Conservation (phyloP, 164 flowering plant species). For the Piper longum region DNA sequence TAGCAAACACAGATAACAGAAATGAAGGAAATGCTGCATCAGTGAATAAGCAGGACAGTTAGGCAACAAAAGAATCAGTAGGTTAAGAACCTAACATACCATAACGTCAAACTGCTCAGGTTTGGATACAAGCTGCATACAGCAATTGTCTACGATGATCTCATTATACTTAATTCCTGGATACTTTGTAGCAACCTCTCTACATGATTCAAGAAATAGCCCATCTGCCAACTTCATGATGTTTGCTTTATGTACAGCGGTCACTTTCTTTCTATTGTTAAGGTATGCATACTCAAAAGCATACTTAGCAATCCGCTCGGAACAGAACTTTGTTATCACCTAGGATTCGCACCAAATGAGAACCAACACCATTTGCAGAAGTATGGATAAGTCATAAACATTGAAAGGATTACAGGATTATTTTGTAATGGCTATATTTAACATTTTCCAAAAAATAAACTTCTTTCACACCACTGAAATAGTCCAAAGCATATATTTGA, state of each 20-base stretch:
- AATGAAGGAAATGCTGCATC: background rate
- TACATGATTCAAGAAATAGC: constrained; percentile 80
- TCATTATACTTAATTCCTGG: constrained; percentile 80
- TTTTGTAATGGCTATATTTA: background rate
- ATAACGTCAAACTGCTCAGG: constrained; percentile 98
- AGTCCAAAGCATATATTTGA: no score
- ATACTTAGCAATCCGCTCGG: constrained; percentile 81
- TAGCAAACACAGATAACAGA: background rate
- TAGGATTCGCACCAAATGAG: constrained; percentile 21
- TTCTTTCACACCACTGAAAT: background rate
- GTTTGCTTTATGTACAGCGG: constrained; percentile 97
- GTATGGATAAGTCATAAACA: no score
- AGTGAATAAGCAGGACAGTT: background rate
- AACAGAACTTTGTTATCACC: constrained; percentile 96
- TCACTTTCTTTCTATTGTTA: constrained; percentile 83
- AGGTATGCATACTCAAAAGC: constrained; percentile 87
- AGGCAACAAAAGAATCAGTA: background rate
- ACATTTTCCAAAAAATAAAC: background rate
- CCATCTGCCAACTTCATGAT: constrained; percentile 98
- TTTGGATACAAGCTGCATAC: constrained; percentile 95
- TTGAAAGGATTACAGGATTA: background rate
- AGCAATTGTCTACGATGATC: constrained; percentile 90
- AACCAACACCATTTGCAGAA: background rate
- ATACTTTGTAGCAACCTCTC: constrained; percentile 75
- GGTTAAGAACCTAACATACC: constrained; percentile 30